Percentiles rank a stretch among this genome's conserved stretches.
phyloP scores from a whole-genome alignment of 2,329 filamentous ascomycete genomes.

The Hortaea werneckii region DNA sequence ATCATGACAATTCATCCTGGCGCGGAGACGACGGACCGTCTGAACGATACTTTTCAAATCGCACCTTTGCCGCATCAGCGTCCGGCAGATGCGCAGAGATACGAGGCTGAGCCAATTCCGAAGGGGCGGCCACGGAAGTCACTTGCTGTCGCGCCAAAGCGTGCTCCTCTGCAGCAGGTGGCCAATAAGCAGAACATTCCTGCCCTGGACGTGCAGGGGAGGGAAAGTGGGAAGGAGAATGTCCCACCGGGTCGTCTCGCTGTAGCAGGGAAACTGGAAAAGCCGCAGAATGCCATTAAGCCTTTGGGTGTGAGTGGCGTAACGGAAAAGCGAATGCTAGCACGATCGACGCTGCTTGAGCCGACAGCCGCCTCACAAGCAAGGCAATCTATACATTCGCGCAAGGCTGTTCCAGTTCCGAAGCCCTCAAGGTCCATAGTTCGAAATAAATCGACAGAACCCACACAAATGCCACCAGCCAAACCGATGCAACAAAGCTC shows the following conservation, averaged over 20 bases:
- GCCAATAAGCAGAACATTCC: conserved; percentile 20
- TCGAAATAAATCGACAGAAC: background rate
- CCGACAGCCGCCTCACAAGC: conserved; percentile 16
- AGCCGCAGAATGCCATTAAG: background rate
- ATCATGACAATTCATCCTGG: conserved; percentile 43
- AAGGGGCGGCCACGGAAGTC: conserved; percentile 27
- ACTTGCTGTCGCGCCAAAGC: conserved; percentile 38
- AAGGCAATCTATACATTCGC: conserved; percentile 9
- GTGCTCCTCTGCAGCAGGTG: conserved; percentile 39
- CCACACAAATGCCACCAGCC: too few relatives aligned
- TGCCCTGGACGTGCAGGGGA: conserved; percentile 40
- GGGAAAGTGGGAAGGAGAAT: conserved; percentile 53
- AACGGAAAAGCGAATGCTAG: background rate
- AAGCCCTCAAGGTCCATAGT: background rate
- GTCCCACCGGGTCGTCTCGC: conserved; percentile 38
- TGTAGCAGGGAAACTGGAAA: background rate
- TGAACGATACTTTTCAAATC: conserved; percentile 24
- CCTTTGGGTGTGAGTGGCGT: background rate
- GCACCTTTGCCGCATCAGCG: background rate
- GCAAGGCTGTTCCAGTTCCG: conserved; percentile 10
- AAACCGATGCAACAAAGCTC: too few relatives aligned
- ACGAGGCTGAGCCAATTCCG: conserved; percentile 11
- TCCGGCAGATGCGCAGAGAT: background rate
- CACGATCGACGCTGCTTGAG: conserved; percentile 8
- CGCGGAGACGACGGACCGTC: conserved; percentile 21